These are phyloP conservation scores for Phytopythium cucurbitacearum DNA, from an alignment of 352 stramenopile genomes.

Conservation along the genomic window DNA sequence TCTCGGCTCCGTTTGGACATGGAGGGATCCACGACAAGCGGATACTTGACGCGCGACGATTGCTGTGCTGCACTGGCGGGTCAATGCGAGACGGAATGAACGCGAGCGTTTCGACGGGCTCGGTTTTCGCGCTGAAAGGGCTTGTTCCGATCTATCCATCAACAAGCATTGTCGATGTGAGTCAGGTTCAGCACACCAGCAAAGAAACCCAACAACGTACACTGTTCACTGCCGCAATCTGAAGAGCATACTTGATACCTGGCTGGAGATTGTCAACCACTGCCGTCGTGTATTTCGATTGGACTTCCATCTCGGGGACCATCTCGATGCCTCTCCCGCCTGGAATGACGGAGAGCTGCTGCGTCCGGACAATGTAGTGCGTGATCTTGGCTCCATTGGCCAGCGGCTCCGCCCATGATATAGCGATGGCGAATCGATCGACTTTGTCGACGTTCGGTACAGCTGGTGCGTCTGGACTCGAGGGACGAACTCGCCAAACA, in stretches of 20 bases:
- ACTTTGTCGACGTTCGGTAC: slow-evolving; percentile 18
- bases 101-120: slow-evolving; percentile 47
- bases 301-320: slow-evolving; percentile 29
- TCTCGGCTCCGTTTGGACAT: slow-evolving; percentile 48
- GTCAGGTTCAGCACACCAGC: not conserved
- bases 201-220: slow-evolving; percentile 12
- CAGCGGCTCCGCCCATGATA: slow-evolving; percentile 43
- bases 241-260: slow-evolving; percentile 44
- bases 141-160: slow-evolving; percentile 41
- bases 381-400: slow-evolving; percentile 53
- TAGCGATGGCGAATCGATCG: slow-evolving; percentile 44
- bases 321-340: slow-evolving; percentile 20
- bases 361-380: slow-evolving; percentile 45
- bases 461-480: slow-evolving; percentile 34
- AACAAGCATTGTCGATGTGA: not conserved
- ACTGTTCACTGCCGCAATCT: slow-evolving; percentile 49
- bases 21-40: slow-evolving; percentile 46
- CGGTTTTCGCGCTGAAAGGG: slow-evolving; percentile 36
- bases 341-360: slow-evolving; percentile 29
- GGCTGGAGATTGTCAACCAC: slow-evolving; percentile 43
- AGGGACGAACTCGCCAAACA: slow-evolving; percentile 45
- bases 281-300: slow-evolving; percentile 36
- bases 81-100: slow-evolving; percentile 55
- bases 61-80: slow-evolving; percentile 24
- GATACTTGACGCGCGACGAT: slow-evolving; percentile 33